These are phyloP conservation scores for Vigna trinervia DNA, from an alignment of 306 rosid species.

Conservation along the genomic window DNA sequence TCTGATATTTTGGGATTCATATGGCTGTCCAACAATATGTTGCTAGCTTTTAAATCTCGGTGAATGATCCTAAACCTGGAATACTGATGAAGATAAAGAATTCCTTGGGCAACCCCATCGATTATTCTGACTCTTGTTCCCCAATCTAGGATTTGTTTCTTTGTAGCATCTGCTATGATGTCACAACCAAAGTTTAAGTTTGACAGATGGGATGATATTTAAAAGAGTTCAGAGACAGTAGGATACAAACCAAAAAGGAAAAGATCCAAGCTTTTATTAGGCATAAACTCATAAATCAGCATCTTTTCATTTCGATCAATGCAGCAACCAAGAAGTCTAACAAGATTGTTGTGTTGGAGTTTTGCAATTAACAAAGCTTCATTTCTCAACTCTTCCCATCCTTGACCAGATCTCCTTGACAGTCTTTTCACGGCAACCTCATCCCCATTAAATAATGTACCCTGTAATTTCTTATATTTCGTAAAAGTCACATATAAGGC, in stretches of 20 bases:
- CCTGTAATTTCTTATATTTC: slow-evolving; percentile 12
- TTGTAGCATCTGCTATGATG: slow-evolving; percentile 28
- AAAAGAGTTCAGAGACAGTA: not conserved
- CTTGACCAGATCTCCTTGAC: slow-evolving; percentile 52
- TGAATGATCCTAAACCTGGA: slow-evolving; percentile 45
- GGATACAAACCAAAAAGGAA: slow-evolving; percentile 45
- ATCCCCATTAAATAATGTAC: slow-evolving; percentile 40
- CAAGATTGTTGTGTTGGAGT: slow-evolving; percentile 55
- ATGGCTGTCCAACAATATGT: slow-evolving; percentile 43
- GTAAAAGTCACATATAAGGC: no score
- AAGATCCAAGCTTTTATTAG: slow-evolving; percentile 50
- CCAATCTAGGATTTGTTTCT: slow-evolving; percentile 43
- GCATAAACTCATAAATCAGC: slow-evolving; percentile 46
- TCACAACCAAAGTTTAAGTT: not conserved
- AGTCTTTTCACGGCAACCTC: slow-evolving; percentile 53
- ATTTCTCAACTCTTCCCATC: slow-evolving; percentile 51
- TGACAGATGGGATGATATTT: not conserved
- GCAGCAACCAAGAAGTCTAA: slow-evolving; percentile 51
- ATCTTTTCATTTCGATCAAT: slow-evolving; percentile 45
- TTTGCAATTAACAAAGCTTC: slow-evolving; percentile 51
- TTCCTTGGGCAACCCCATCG: slow-evolving; percentile 48
- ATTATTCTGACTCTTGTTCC: slow-evolving; percentile 39
- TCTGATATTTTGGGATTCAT: slow-evolving; percentile 54
- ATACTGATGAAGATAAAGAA: slow-evolving; percentile 50
- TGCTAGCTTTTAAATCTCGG: slow-evolving; percentile 46